Conservation (phyloP, 352 stramenopile species). For the Phytophthora fragariae region DNA sequence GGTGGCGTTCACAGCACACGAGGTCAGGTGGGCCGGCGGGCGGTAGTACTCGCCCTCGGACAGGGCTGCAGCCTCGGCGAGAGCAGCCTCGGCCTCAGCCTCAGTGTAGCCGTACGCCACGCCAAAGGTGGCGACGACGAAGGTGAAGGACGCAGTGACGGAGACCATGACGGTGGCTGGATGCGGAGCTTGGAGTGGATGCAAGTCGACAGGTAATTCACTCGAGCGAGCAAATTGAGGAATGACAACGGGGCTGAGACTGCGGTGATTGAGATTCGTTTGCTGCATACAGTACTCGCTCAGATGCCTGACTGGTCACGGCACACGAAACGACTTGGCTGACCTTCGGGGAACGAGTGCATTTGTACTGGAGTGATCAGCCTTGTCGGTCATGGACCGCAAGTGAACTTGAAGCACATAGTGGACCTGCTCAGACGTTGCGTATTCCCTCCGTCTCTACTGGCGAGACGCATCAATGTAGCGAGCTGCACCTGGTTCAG, state of each 20-base stretch:
- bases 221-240: constrained; percentile 29
- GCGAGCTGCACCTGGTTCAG: background rate
- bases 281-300: background rate
- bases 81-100: constrained; percentile 21
- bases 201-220: constrained; percentile 18
- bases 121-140: constrained; percentile 15
- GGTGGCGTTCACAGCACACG: constrained; percentile 33
- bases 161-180: constrained; percentile 21
- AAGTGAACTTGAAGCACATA: constrained; percentile 24
- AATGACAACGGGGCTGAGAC: constrained; percentile 4
- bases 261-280: background rate
- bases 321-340: constrained; percentile 7
- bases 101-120: constrained; percentile 32
- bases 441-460: constrained; percentile 20
- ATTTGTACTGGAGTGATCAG: background rate
- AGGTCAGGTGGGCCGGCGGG: constrained; percentile 35
- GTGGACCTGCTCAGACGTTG: constrained; percentile 21
- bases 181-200: background rate
- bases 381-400: background rate
- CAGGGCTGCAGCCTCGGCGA: constrained; percentile 19
- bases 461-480: background rate
- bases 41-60: constrained; percentile 43
- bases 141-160: constrained; percentile 12
- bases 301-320: background rate
- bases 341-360: constrained; percentile 11